phyloP scores from a whole-genome alignment of 257 asterid species.

The Solanum chiquidenum region DNA sequence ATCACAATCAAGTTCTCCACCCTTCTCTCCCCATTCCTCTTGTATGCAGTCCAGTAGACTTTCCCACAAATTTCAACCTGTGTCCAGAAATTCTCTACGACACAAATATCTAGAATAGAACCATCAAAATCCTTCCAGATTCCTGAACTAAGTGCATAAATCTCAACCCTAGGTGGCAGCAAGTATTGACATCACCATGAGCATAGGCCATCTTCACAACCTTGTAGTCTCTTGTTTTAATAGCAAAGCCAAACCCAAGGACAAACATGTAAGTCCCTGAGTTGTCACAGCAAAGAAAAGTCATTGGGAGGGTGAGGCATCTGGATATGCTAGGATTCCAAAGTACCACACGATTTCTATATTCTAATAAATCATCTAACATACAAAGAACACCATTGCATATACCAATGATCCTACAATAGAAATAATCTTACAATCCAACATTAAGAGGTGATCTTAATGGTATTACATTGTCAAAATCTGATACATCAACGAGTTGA shows the following conservation, averaged over 20 bases:
- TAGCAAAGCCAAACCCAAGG: slow-evolving; percentile 8
- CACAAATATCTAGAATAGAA: neutral
- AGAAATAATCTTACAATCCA: neutral
- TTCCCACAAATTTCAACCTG: neutral
- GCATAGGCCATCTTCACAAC: slow-evolving; percentile 6
- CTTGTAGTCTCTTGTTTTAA: slow-evolving; percentile 3
- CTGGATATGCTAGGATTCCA: slow-evolving; percentile 27
- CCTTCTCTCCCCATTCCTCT: neutral
- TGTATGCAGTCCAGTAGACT: neutral
- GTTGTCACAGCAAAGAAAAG: neutral
- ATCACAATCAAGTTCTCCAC: neutral
- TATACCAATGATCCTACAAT: slow-evolving; percentile 11
- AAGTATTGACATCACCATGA: neutral
- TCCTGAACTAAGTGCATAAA: neutral
- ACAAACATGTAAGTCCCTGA: neutral
- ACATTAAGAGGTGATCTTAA: neutral
- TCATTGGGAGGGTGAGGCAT: slow-evolving; percentile 8
- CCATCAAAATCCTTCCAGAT: neutral
- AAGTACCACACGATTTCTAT: neutral
- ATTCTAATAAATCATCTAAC: slow-evolving; percentile 10
- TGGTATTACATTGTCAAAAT: neutral
- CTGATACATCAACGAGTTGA: neutral
- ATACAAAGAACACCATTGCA: slow-evolving; percentile 23
- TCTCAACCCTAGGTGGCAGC: neutral
- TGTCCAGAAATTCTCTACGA: neutral